These are phyloP conservation scores for Thielaviopsis punctulata DNA, from an alignment of 2,329 filamentous ascomycete species.

Conservation along the genomic window DNA sequence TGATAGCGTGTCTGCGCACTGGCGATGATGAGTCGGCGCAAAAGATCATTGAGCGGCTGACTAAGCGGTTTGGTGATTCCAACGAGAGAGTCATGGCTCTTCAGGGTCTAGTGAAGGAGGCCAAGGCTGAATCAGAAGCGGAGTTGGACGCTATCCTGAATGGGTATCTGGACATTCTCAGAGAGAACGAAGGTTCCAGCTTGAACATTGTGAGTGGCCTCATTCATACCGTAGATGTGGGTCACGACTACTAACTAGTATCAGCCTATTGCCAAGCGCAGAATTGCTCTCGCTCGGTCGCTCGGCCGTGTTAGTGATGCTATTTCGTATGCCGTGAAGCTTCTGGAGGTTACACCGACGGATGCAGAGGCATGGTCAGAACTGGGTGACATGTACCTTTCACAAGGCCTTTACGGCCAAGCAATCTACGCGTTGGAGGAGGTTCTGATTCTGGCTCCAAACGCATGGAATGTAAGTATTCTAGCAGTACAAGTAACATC, in stretches of 20 bases:
- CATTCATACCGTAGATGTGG: constrained; percentile 1
- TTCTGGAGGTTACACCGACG: constrained; percentile 71
- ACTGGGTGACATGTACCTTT: constrained; percentile 70
- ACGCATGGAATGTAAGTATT: constrained; percentile 89
- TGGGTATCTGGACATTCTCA: constrained; percentile 60
- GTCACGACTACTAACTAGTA: constrained; percentile 16
- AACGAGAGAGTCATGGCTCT: constrained; percentile 82
- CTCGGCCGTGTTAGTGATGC: constrained; percentile 56
- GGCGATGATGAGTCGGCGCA: constrained; percentile 67
- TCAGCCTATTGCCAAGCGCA: constrained; percentile 70
- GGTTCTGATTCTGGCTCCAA: constrained; percentile 68
- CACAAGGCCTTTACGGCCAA: constrained; percentile 62
- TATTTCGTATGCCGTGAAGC: constrained; percentile 51
- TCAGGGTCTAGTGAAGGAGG: constrained; percentile 69
- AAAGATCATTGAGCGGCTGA: constrained; percentile 57
- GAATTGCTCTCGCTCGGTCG: constrained; percentile 61
- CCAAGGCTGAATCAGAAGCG: constrained; percentile 47
- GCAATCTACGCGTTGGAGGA: constrained; percentile 83
- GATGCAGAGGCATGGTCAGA: constrained; percentile 92
- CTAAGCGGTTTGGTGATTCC: constrained; percentile 59
- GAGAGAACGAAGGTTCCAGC: constrained; percentile 35
- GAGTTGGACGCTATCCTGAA: constrained; percentile 54
- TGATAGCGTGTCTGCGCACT: constrained; percentile 68
- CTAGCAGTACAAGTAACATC: too few species aligned
- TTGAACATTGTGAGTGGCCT: constrained; percentile 56